Percentiles rank a stretch among this genome's conserved stretches.
Evolutionary conservation across 768 basidiomycete genomes (phyloP).

Genomic region (Suillus luteus): DNA sequence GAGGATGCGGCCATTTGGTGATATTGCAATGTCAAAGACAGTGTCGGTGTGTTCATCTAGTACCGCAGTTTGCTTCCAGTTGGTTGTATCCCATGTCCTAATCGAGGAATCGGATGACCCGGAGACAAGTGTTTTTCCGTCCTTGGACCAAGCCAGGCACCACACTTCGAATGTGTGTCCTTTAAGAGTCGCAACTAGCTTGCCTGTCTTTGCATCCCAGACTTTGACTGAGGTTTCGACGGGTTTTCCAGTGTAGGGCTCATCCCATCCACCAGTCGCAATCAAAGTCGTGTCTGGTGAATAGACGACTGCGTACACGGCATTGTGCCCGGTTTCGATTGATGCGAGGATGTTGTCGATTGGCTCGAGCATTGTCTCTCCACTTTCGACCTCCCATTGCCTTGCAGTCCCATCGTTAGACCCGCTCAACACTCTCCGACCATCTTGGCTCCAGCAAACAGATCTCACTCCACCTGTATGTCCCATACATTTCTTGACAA

Average conservation of each 20-base stretch:
- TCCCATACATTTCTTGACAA: neutral
- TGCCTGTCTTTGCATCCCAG: slow-evolving; percentile 5
- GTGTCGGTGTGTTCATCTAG: neutral
- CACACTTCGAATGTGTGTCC: neutral
- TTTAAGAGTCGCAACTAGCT: neutral
- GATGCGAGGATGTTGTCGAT: neutral
- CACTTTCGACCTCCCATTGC: neutral
- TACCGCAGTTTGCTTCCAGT: neutral
- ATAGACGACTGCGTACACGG: neutral
- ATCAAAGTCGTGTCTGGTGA: slow-evolving; percentile 9
- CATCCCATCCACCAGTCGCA: neutral
- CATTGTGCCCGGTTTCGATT: neutral
- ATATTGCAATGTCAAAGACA: slow-evolving; percentile 11
- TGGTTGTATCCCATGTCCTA: neutral
- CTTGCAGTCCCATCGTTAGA: neutral
- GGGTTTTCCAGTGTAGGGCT: fast-evolving
- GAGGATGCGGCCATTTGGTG: neutral
- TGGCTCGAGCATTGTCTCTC: neutral
- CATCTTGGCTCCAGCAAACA: neutral
- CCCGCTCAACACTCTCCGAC: neutral
- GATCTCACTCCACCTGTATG: neutral
- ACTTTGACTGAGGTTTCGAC: neutral
- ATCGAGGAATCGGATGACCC: neutral
- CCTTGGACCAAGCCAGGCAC: neutral
- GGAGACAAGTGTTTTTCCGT: slow-evolving; percentile 4